phyloP scores from a whole-genome alignment of 805 yeast genomes.

The Metschnikowia corniflorae region DNA sequence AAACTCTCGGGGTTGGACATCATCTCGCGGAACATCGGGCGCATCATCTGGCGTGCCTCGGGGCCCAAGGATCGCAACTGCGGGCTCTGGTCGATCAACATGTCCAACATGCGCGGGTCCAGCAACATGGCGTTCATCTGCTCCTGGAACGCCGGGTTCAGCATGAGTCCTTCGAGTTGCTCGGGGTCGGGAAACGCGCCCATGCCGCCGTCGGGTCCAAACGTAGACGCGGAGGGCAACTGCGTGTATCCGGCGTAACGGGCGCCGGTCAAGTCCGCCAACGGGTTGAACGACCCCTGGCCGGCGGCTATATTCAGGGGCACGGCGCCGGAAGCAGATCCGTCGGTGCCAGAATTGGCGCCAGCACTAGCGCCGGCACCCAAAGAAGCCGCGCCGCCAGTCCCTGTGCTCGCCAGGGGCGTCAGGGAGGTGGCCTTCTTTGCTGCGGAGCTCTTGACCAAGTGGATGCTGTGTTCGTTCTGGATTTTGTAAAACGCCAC shows the following conservation, averaged over 20 bases:
- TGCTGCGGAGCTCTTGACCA: conserved; percentile 65
- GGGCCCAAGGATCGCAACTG: conserved; percentile 86
- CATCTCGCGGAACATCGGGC: conserved; percentile 74
- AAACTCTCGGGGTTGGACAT: conserved; percentile 76
- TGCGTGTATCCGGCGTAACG: conserved; percentile 91
- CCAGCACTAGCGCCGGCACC: conserved; percentile 13
- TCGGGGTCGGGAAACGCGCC: conserved; percentile 69
- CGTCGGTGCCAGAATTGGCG: conserved; percentile 1
- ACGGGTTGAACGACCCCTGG: conserved; percentile 80
- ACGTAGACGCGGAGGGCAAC: conserved; percentile 81
- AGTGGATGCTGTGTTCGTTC: conserved; percentile 81
- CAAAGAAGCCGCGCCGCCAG: conserved; percentile 16
- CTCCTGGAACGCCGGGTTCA: conserved; percentile 77
- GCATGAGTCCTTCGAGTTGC: conserved; percentile 71
- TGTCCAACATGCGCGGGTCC: conserved; percentile 86
- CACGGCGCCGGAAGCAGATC: conserved; percentile 26
- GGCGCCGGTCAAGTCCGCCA: conserved; percentile 92
- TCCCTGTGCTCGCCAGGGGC: conserved; percentile 11
- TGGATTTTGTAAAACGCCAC: conserved; percentile 75
- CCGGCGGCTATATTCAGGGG: conserved; percentile 89
- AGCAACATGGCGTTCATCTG: conserved; percentile 76
- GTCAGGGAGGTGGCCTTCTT: conserved; percentile 25
- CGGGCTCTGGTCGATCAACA: conserved; percentile 77
- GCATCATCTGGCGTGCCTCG: conserved; percentile 79
- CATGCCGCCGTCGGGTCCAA: conserved; percentile 95